Evolutionary conservation across 768 basidiomycete genomes (phyloP), one percentile per base, ranked within the genome.

Genomic region (Chiua virens): DNA sequence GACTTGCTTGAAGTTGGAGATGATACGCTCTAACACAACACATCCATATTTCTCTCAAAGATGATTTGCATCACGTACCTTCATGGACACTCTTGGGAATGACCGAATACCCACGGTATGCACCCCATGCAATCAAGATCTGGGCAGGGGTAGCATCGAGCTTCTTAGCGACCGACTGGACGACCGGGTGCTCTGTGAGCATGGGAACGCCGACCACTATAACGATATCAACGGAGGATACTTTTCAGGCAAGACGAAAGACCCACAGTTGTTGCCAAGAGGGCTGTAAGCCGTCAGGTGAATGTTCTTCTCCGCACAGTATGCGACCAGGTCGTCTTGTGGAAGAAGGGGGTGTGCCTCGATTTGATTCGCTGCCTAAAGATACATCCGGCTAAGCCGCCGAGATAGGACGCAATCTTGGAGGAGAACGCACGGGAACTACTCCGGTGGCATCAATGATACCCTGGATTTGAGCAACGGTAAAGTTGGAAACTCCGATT

Each of bases 401-500:
- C 42, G 14, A 40, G n/a, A n/a, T n/a, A n/a, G 18, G 7, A 13
- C 39, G 15, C 14, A 50, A 11, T 3, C 20, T 8, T 8, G 30
- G 23, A 17, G 14, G 20, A 41, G 39, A 14, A 66, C 80, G 49
- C 62, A 84, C 84, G 23, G 92, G 92, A 49, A 82, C 79, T 47
- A 88, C 84, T 11, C 83, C 85, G 23, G 88, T 89, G 4, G 82
- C 84, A 21, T 77, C 68, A 53, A 82, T 82, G 61, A 94, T 78
- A 11, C 76, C 85, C 64, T 88, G 71, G 49, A 94, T 66, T 42
- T 87, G 76, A 37, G 75, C 73, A 47, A 85, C 69, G 17, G 79
- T 82, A 71, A 90, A 91, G 79, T 94, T 94, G 59, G 86, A 89
- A 6, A 95, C 89, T 49, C 91, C 92, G 56, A 94, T 73, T 1